phyloP scores from a whole-genome alignment of 345 rosid species.

The Tarenaya hassleriana region DNA sequence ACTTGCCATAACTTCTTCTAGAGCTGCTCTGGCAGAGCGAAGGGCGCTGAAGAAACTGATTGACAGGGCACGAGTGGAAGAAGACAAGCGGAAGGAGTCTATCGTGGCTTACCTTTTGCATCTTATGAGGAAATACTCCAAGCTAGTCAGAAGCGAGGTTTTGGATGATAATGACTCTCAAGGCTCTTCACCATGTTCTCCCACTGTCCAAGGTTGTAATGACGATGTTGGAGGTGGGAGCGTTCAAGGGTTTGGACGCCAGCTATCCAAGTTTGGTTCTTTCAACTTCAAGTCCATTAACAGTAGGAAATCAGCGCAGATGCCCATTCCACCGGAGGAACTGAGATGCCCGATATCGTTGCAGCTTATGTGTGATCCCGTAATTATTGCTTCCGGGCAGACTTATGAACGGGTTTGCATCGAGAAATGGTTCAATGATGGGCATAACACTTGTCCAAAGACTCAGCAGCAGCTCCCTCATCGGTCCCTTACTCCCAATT shows the following conservation, averaged over 20 bases:
- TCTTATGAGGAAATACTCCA: constrained; percentile 93
- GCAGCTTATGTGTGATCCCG: constrained; percentile 97
- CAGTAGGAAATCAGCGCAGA: constrained; percentile 57
- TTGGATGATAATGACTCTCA: constrained; percentile 87
- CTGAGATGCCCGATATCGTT: constrained; percentile 91
- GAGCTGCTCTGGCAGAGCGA: constrained; percentile 88
- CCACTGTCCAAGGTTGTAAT: constrained; percentile 47
- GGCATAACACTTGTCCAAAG: constrained; percentile 90
- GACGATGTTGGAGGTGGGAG: constrained; percentile 44
- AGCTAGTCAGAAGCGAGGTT: constrained; percentile 77
- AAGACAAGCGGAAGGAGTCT: constrained; percentile 96
- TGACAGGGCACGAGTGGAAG: constrained; percentile 88
- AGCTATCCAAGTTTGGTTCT: constrained; percentile 77
- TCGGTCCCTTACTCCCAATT: constrained; percentile 87
- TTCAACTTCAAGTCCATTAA: constrained; percentile 49
- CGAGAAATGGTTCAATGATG: constrained; percentile 94
- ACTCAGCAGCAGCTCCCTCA: constrained; percentile 87
- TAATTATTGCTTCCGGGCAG: constrained; percentile 95
- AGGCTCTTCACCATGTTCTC: constrained; percentile 85
- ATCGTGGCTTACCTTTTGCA: constrained; percentile 89
- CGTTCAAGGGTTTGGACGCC: constrained; percentile 62
- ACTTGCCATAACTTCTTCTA: constrained; percentile 77
- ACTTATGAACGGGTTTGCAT: constrained; percentile 91
- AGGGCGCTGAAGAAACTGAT: constrained; percentile 87
- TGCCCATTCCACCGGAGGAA: constrained; percentile 86